Base-by-base conservation (phyloP, 441 rosid species). In the Flueggea neowawraea region DNA sequence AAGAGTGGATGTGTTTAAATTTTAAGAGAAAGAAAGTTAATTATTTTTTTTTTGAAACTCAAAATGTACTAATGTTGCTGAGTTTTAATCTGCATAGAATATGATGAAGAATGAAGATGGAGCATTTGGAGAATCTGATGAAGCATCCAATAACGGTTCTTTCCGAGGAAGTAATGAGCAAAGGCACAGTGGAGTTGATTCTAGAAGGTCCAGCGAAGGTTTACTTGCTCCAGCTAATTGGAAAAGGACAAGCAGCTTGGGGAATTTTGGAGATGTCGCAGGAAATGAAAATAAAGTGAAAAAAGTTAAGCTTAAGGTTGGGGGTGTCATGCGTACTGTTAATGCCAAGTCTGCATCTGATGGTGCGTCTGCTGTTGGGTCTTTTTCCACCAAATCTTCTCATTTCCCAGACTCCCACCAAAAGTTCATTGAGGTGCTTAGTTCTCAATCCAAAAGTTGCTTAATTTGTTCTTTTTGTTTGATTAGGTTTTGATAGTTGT, bases 221-320 rank as follows among this genome's bases (percentile, higher is more conserved):
- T 76, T 76, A 10, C 93, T 94, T 63, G 87, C 95, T 55, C 95
- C 97, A 62, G 90, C 82, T 16, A 87, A 82, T 61, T 79, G 89
- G 93, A 89, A 78, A 78, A 70, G 62, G 62, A 65, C 70, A 0
- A 75, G 75, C 70, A 75, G 68, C 71, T 66, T 75, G 39, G 77
- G 70, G 47, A 76, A 66, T 22, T 58, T 62, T 2, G 82, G 75
- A 55, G 70, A 39, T 51, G 63, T 31, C 57, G 9, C 28, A 22
- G 87, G 69, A 64, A 76, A 64, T 56, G 84, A 81, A 54, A 82
- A 81, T 58, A 74, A 74, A 78, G 84, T 75, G 55, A 94, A 84
- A 74, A 90, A 76, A 66, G 83, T 87, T 56, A 91, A 84, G 78
- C 84, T 91, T 57, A 88, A 82, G 71, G 86, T 91, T 59, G 78